phyloP scores from a whole-genome alignment of 257 asterid species.

The Forsythia viridissima region DNA sequence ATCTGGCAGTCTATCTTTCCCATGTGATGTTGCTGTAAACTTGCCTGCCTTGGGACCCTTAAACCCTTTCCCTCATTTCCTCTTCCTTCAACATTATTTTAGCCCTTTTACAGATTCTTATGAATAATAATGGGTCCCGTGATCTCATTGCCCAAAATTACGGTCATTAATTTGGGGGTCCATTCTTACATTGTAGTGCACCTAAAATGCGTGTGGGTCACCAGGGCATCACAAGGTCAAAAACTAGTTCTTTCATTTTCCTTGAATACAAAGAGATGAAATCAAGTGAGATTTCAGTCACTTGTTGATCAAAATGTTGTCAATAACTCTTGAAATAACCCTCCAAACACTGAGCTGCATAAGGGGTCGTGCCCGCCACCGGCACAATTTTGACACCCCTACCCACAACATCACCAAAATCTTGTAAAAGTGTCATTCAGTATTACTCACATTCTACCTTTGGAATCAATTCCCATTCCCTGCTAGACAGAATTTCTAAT shows the following conservation, averaged over 20 bases:
- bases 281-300: background rate
- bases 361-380: background rate
- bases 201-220: background rate
- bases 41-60: slow-evolving; percentile 21
- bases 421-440: background rate
- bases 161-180: slow-evolving; percentile 3
- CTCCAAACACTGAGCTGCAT: background rate
- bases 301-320: background rate
- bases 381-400: background rate
- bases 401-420: background rate
- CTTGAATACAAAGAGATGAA: background rate
- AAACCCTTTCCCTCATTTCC: background rate
- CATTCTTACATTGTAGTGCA: background rate
- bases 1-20: slow-evolving; percentile 8
- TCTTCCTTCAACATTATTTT: background rate
- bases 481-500: background rate
- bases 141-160: background rate
- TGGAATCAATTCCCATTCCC: background rate
- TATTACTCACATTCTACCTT: background rate
- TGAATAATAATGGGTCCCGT: slow-evolving; percentile 1
- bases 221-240: background rate
- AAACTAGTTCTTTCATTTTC: background rate
- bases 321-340: background rate
- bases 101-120: slow-evolving; percentile 2
- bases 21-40: slow-evolving; percentile 33